phyloP scores from a whole-genome alignment of 2,329 filamentous ascomycete species.

The Aphanoascus verrucosus region DNA sequence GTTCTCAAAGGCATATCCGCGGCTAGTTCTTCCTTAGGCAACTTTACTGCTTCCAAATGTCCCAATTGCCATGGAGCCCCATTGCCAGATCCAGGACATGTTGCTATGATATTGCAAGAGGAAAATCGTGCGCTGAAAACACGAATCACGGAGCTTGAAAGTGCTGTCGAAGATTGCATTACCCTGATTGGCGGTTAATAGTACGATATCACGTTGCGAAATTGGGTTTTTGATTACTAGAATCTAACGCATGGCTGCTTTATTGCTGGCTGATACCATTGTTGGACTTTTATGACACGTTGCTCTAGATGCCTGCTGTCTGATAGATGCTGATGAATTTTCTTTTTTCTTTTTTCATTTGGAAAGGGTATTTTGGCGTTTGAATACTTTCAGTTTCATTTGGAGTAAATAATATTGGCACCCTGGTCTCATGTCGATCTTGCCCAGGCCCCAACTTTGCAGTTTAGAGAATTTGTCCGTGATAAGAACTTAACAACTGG shows the following conservation, averaged over 20 bases:
- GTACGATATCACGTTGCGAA: background rate
- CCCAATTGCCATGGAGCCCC: slow-evolving; percentile 33
- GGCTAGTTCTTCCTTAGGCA: slow-evolving; percentile 25
- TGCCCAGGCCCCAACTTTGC: background rate
- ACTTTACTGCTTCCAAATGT: slow-evolving; percentile 27
- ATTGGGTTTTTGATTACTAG: background rate
- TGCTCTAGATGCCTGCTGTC: too few species aligned
- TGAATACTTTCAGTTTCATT: too few species aligned
- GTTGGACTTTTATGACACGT: background rate
- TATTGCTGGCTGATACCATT: background rate
- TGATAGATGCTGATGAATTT: background rate
- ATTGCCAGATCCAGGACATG: slow-evolving; percentile 43
- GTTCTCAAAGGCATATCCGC: slow-evolving; percentile 34
- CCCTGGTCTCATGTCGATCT: too few species aligned
- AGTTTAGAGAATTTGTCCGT: background rate
- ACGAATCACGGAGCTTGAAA: slow-evolving; percentile 44
- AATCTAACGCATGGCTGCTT: background rate
- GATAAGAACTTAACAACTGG: too few species aligned
- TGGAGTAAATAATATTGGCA: too few species aligned
- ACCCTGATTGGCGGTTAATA: slow-evolving; percentile 36
- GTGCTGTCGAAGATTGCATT: slow-evolving; percentile 47
- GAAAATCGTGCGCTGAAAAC: slow-evolving; percentile 46
- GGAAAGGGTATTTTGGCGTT: too few species aligned
- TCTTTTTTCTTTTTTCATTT: background rate
- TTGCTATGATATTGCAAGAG: slow-evolving; percentile 42